A percentile compares a stretch with the other conserved stretches of the same genome.
phyloP scores from a whole-genome alignment of 1,284 basidiomycete species.

The Melampsora medusae region DNA sequence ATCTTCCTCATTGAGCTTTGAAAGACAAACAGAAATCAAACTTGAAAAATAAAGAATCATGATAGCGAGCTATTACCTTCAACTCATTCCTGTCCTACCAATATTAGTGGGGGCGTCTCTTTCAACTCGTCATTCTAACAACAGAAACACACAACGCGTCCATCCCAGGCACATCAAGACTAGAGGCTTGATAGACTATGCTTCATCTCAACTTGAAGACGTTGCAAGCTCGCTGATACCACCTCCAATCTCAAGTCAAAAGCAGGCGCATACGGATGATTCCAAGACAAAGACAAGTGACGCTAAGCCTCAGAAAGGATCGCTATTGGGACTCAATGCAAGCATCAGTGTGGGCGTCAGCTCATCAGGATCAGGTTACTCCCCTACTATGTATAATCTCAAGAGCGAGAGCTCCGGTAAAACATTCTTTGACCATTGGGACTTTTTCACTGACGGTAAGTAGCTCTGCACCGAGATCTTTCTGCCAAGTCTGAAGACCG shows the following conservation, averaged over 20 bases:
- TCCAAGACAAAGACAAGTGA: background rate
- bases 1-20: background rate
- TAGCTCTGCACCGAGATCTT: background rate
- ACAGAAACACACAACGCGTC: background rate
- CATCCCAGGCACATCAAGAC: background rate
- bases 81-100: background rate
- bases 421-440: constrained; percentile 43
- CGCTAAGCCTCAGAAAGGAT: background rate
- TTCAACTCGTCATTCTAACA: background rate
- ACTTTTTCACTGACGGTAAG: constrained; percentile 39
- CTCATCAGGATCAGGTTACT: background rate
- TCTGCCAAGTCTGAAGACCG: background rate
- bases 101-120: background rate
- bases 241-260: background rate
- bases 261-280: background rate
- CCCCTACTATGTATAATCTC: background rate
- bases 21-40: background rate
- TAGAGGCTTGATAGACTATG: background rate
- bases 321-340: background rate
- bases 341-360: background rate
- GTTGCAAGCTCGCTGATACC: background rate
- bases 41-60: background rate
- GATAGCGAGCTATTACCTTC: constrained; percentile 2
- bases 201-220: background rate
- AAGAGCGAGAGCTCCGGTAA: constrained; percentile 11